These are phyloP conservation scores for Metschnikowia bowlesiae DNA, from an alignment of 805 yeast species.

Conservation along the genomic window DNA sequence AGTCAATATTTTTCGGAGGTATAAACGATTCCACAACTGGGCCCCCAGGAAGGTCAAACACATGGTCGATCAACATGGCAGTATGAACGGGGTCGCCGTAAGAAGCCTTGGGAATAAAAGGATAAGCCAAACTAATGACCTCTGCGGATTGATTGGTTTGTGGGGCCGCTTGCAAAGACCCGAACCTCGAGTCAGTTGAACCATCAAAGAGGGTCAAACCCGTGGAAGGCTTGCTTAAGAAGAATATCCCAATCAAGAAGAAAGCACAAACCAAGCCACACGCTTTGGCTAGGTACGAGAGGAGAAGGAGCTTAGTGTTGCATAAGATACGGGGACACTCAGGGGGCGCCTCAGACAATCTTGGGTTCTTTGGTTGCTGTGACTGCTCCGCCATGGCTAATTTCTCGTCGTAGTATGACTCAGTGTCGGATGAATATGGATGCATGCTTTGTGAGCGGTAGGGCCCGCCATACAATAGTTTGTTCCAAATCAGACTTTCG, in stretches of 20 bases:
- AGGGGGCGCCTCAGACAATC: neutral
- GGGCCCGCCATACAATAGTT: constrained; percentile 9
- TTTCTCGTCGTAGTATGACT: neutral
- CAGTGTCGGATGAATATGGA: neutral
- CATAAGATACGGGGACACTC: neutral
- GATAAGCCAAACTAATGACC: constrained; percentile 25
- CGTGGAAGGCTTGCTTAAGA: neutral
- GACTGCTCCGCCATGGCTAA: neutral
- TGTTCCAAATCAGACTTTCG: constrained; percentile 18
- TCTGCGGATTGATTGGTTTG: constrained; percentile 10
- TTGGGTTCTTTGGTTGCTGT: neutral
- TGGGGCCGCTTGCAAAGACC: neutral
- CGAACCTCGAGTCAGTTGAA: neutral
- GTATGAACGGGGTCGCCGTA: constrained; percentile 36
- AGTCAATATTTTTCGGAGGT: constrained; percentile 42
- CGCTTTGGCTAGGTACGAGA: too few relatives aligned
- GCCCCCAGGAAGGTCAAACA: constrained; percentile 60
- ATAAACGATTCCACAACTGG: constrained; percentile 42
- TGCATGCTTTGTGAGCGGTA: neutral
- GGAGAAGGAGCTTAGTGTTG: neutral
- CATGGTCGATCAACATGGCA: constrained; percentile 38
- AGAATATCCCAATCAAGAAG: neutral
- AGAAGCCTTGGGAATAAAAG: constrained; percentile 20
- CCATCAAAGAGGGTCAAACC: neutral
- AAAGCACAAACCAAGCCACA: neutral